Percentiles rank a stretch among this genome's conserved stretches.
phyloP scores from a whole-genome alignment of 169 alveolate genomes.

The Plasmodium blacklocki region DNA sequence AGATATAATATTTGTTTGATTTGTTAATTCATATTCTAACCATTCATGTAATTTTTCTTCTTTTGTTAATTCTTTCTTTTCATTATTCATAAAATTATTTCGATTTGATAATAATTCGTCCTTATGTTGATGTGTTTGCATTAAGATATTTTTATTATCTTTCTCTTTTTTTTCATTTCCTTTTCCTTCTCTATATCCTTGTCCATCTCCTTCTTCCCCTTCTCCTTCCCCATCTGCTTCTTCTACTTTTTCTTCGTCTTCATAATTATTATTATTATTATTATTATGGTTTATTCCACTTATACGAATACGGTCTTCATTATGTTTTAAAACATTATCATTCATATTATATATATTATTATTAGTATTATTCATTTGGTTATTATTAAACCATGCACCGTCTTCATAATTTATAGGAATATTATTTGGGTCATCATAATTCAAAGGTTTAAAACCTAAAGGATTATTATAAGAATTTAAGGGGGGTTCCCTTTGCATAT shows the following conservation, averaged over 20 bases:
- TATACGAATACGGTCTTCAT: neutral
- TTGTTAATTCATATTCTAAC: constrained; percentile 37
- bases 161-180: neutral
- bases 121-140: neutral
- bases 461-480: neutral
- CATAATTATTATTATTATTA: neutral
- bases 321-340: too few species aligned
- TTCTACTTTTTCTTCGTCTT: too few species aligned
- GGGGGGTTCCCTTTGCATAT: constrained; percentile 5
- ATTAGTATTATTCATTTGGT: neutral
- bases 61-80: constrained; percentile 17
- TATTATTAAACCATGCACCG: neutral
- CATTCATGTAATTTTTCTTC: constrained; percentile 68
- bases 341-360: neutral
- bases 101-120: neutral
- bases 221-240: neutral
- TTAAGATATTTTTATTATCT: neutral
- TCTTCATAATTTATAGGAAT: constrained; percentile 3
- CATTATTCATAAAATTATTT: neutral
- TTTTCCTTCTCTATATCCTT: neutral
- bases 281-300: neutral
- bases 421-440: neutral
- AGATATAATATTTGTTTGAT: constrained; percentile 41
- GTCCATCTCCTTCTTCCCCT: neutral
- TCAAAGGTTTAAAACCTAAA: neutral